Evolutionary conservation across 2,329 filamentous ascomycete genomes (phyloP), one percentile per base, ranked within the genome.

Genomic region (Phyllosticta ampelicida): DNA sequence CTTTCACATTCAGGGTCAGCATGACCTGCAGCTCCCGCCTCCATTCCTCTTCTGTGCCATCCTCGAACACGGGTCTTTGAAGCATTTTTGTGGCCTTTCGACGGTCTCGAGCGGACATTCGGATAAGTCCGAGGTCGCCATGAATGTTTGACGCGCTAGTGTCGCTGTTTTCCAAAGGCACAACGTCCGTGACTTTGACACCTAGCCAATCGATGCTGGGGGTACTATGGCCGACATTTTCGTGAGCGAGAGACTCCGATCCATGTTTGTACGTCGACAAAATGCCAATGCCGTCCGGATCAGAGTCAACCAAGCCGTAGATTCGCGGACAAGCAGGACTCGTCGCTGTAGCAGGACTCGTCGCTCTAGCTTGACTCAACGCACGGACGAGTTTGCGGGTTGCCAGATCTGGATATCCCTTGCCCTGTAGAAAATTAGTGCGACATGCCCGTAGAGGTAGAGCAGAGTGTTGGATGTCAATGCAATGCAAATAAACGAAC

Each of bases 361-460:
- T 21, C 8, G 36, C 6, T 20, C 23, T 21, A 8, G 50, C 30
- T 16, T 18, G 18, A 28, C 36, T 53, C 18, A 90, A 57, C 11
- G 75, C 68, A 49, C 78, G 76, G 1, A 92, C 72, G 56, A 92
- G 85, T 16, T 78, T 77, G 8, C 86, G 77, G 0, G 87, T 90
- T 1, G 80, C 78, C 53, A 92, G 74, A 64, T 94, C 89, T 0
- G 89, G 88, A 65, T 90, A 94, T 1, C 89, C 89, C 75, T 91
- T 94, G 0, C 84, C 89, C 86, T 90, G 56, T 8, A 26, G n/a
- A 36, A 19, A 8, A 51, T 59, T 10, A 61, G 50, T 66, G 53
- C 66, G 61, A 21, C 23, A 59, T 11, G n/a, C n/a, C n/a, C n/a
- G n/a, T n/a, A n/a, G n/a, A n/a, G n/a, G n/a, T n/a, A n/a, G n/a